Base-by-base conservation (phyloP, 768 basidiomycete genomes). In the Lepiota brunneoincarnata region DNA sequence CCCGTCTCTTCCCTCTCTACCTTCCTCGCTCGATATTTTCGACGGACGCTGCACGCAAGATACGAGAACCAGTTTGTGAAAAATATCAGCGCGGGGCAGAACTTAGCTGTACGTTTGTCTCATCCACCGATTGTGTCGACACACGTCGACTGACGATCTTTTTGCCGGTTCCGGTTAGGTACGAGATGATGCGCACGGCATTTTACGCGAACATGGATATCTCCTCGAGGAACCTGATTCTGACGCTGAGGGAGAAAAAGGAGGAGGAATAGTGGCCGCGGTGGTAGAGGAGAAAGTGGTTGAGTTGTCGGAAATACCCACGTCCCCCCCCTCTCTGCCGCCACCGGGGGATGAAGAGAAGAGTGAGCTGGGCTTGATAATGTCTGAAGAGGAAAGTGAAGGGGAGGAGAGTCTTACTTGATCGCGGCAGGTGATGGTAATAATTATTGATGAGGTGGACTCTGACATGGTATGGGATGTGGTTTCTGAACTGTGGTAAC, bases 51-150 rank as follows among this genome's bases (percentile, higher is more conserved):
- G 20, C 93, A 96, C 62, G 71, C 76, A 11, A 69, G 72, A 18
- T 83, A 86, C 42, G 88, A 93, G 66, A 82, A 81, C 5, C 78
- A 82, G 64, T 86, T 96, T 48, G 67, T 94, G 53, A 95, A 91
- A 67, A 82, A 83, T 15, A 77, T 96, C 53, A 82, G 83, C 58
- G 78, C 83, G 7, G 89, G 86, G 2, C 87, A 94, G 66, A 95
- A 95, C 62, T 77, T 92, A 31, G 81, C 84, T 55, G 85, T 83
- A 57, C 18, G 64, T 61, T 36, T 51, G 20, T 23, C 31, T 23
- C 42, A 26, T 43, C 21, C 7, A 37, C 38, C 34, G 24, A 4
- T 31, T n/a, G 4, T 44, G 17, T 34, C 17, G 20, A 12, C 6
- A 43, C 14, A 9, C 9, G 20, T 18, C 10, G 20, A 38, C 36